Evolutionary conservation across 1,284 basidiomycete genomes (phyloP).

Genomic region (Marasmius tenuissimus): DNA sequence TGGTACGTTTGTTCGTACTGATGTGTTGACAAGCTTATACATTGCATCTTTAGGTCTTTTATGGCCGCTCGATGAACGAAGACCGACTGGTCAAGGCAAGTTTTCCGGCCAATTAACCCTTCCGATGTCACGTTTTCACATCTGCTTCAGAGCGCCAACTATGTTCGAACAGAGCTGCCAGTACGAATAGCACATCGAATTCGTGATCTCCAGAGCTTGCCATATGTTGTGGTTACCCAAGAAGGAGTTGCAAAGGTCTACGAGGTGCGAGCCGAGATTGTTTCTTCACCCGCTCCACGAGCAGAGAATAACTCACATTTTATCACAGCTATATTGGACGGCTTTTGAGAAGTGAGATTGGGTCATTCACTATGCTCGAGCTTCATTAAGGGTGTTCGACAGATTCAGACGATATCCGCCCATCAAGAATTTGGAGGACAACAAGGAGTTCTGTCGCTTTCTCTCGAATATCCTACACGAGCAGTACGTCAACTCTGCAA

Average conservation of each 20-base stretch:
- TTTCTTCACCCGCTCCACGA: not conserved
- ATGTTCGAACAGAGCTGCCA: conserved; percentile 86
- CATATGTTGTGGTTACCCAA: conserved; percentile 88
- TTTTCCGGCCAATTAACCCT: conserved; percentile 2
- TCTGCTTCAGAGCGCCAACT: conserved; percentile 73
- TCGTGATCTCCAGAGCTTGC: conserved; percentile 83
- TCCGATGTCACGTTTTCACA: conserved; percentile 5
- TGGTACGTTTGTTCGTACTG: conserved; percentile 49
- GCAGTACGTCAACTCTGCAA: conserved; percentile 53
- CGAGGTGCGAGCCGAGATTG: conserved; percentile 51
- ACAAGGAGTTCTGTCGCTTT: conserved; percentile 77
- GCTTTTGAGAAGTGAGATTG: conserved; percentile 73
- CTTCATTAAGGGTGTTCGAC: conserved; percentile 13
- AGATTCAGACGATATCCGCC: conserved; percentile 79
- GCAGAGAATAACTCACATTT: conserved; percentile 5
- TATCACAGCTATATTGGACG: conserved; percentile 69
- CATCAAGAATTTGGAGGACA: conserved; percentile 75
- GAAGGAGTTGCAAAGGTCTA: conserved; percentile 85
- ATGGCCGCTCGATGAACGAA: conserved; percentile 74
- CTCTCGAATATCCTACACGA: conserved; percentile 66
- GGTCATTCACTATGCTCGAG: conserved; percentile 8
- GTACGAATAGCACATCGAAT: conserved; percentile 87
- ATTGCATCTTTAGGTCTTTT: conserved; percentile 53
- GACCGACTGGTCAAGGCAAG: conserved; percentile 72
- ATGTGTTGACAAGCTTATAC: not conserved